phyloP scores from a whole-genome alignment of 345 rosid species.

The Brassica napus region DNA sequence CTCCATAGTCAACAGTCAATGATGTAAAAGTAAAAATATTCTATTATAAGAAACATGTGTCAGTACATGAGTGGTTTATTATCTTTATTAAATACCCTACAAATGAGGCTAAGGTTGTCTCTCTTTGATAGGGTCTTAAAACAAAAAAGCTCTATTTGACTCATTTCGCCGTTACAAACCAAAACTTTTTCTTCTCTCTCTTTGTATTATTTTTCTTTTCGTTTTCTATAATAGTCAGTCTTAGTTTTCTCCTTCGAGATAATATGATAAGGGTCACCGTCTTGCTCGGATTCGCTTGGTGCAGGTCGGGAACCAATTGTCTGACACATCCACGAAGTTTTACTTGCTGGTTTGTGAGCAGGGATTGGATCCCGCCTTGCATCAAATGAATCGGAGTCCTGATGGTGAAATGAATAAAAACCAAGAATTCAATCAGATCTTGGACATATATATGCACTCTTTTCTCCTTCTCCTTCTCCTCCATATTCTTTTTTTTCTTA shows the following conservation, averaged over 20 bases:
- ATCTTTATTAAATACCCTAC: no score
- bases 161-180: no score
- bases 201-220: background rate
- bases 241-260: background rate
- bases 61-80: background rate
- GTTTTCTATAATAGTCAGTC: background rate
- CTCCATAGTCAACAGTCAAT: background rate
- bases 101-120: no score
- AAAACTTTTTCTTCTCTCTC: background rate
- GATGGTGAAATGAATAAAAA: conserved; percentile 36
- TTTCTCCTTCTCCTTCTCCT: background rate
- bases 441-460: background rate
- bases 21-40: conserved; percentile 9
- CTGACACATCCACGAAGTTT: conserved; percentile 22
- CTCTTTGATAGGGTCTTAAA: no score
- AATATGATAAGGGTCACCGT: conserved; percentile 46
- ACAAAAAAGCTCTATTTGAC: no score
- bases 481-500: background rate
- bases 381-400: conserved; percentile 99
- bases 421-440: conserved; percentile 13
- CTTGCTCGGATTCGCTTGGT: conserved; percentile 99
- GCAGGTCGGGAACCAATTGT: conserved; percentile 97
- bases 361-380: conserved; percentile 91
- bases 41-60: conserved; percentile 17
- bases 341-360: conserved; percentile 32